These are phyloP conservation scores for Scutellaria barbata DNA, from an alignment of 257 asterid species.

Conservation along the genomic window DNA sequence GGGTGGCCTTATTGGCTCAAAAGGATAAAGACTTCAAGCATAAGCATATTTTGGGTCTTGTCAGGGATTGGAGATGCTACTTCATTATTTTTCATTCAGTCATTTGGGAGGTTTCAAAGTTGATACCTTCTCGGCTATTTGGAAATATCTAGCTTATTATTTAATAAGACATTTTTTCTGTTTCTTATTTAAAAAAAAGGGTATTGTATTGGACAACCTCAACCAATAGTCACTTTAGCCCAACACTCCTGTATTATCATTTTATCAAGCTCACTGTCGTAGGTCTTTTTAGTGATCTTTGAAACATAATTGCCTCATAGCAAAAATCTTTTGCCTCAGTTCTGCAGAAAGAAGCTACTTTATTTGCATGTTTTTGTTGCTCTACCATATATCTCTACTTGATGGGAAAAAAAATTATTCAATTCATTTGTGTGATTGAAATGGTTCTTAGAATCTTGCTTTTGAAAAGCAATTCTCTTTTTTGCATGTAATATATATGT, in stretches of 20 bases:
- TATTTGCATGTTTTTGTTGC: slow-evolving; percentile 6
- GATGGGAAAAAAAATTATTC: slow-evolving; percentile 18
- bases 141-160: too few relatives aligned
- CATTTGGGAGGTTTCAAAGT: not conserved
- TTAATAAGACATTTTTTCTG: too few relatives aligned
- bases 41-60: too few relatives aligned
- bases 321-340: not conserved
- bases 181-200: too few relatives aligned
- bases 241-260: not conserved
- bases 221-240: not conserved
- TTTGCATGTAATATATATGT: not conserved
- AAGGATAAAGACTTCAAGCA: too few relatives aligned
- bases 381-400: not conserved
- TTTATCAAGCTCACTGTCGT: not conserved
- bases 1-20: too few relatives aligned
- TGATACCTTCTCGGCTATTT: not conserved
- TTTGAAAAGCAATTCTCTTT: not conserved
- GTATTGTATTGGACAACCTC: slow-evolving; percentile 25
- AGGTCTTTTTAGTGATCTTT: not conserved
- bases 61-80: too few relatives aligned
- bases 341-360: slow-evolving; percentile 4
- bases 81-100: too few relatives aligned
- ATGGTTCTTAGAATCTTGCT: slow-evolving; percentile 21
- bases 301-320: slow-evolving; percentile 18
- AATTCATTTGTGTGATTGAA: slow-evolving; percentile 16